Evolutionary conservation across 176 grass and related monocot genomes (phyloP).

Genomic region (Echinochloa phyllopogon): DNA sequence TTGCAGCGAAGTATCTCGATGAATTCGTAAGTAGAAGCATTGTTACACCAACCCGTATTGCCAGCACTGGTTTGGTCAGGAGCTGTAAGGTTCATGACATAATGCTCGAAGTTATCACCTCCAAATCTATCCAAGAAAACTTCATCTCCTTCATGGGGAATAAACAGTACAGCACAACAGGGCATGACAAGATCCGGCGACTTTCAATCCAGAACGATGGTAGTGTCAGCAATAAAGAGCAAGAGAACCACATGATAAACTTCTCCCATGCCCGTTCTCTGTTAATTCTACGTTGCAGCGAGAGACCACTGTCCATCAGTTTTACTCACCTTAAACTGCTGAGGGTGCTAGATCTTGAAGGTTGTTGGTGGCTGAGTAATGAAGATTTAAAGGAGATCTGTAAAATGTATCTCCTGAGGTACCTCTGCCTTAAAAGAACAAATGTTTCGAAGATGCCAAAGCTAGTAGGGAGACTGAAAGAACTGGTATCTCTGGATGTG

Average conservation of each 20-base stretch:
- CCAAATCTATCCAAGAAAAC: constrained; percentile 19
- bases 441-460: background rate
- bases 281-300: background rate
- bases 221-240: background rate
- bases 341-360: constrained; percentile 30
- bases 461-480: constrained; percentile 5
- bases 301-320: background rate
- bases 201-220: background rate
- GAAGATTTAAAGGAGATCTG: background rate
- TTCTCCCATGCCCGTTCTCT: background rate
- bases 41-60: background rate
- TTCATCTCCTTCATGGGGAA: background rate
- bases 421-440: constrained; percentile 21
- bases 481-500: background rate
- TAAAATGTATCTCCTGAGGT: constrained; percentile 21
- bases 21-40: constrained; percentile 35
- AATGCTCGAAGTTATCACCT: constrained; percentile 22
- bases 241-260: background rate
- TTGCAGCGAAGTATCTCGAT: background rate
- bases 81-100: constrained; percentile 33
- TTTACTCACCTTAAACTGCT: background rate
- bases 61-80: background rate
- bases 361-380: background rate
- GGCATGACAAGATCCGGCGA: constrained; percentile 13
- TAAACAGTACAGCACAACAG: background rate